A percentile compares a stretch with the other conserved stretches of the same genome.
Evolutionary conservation across 2,329 filamentous ascomycete genomes (phyloP).

Genomic region (Pseudocercospora pini-densiflorae): DNA sequence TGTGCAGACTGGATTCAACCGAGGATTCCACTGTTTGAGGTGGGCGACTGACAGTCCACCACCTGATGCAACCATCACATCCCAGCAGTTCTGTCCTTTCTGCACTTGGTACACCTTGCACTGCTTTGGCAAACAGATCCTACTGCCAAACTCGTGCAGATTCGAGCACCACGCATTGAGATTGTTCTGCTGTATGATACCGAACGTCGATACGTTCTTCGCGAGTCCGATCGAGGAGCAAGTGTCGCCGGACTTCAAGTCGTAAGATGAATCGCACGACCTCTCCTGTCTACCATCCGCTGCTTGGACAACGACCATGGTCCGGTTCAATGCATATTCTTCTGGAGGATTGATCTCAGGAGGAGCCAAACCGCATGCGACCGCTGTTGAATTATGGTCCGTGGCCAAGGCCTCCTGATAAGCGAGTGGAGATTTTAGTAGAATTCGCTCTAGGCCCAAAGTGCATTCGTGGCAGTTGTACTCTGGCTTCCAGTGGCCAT

Average conservation of each 20-base stretch:
- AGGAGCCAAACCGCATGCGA: not conserved
- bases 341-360: not conserved
- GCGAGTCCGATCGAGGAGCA: conserved; percentile 8
- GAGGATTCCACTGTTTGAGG: not conserved
- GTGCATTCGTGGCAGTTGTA: not conserved
- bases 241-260: not conserved
- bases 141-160: not conserved
- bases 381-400: not conserved
- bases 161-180: not conserved
- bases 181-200: not conserved
- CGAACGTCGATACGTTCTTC: not conserved
- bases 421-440: not conserved
- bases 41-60: not conserved
- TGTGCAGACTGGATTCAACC: not conserved
- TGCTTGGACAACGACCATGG: no score
- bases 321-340: no score
- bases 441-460: not conserved
- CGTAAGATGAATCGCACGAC: not conserved
- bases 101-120: not conserved
- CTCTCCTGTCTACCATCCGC: no score
- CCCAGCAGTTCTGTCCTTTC: not conserved
- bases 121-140: not conserved
- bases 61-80: not conserved
- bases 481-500: not conserved
- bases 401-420: not conserved